Base-by-base conservation (phyloP, 129 eudicot genomes). In the Smallanthus sonchifolius region DNA sequence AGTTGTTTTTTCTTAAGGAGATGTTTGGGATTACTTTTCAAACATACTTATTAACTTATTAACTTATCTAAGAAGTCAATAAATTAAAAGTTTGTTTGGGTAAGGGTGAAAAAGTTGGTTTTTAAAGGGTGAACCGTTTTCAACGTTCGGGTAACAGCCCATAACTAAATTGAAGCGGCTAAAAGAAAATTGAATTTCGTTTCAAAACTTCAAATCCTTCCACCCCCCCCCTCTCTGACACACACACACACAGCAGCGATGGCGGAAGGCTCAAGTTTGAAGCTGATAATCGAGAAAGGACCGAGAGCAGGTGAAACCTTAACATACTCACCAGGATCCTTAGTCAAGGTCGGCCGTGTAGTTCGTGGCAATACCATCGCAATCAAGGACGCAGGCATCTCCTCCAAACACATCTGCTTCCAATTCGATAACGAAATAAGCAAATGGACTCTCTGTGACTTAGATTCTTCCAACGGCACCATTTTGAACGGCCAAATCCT, bases 381-480 rank as follows among this genome's bases (percentile, higher is more conserved):
- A 52, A 80, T 93, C 82, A 93, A 93, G 24, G 97, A 90, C 69
- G 54, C 79, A 15, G 96, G 92, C 5, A 84, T 93, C n/a, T 93
- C 98, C 40, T 74, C 97, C 62, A 87, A 93, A 36, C 98, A 93
- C 84, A 70, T 90, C 15, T 10, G 47, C 45, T 83, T 93, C 75
- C 62, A 76, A 32, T 91, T 81, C 77, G 87, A 78, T 11, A 28
- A n/a, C n/a, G 71, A 51, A 2, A 10, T 69, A 2, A 75, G 43
- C 4, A 47, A 61, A 42, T 93, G 96, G 95, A 43, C 74, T 28
- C 20, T 90, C 37, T 64, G 75, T 3, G 96, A 93, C 62, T 83
- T 93, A 16, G 92, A 70, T 3, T 93, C 98, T 0, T 87, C 96
- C 0, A 93, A 93, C 61, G 98, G 96, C 8, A 93, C 96, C 60